phyloP scores from a whole-genome alignment of 2,329 filamentous ascomycete species.

The Neoscytalidium dimidiatum region DNA sequence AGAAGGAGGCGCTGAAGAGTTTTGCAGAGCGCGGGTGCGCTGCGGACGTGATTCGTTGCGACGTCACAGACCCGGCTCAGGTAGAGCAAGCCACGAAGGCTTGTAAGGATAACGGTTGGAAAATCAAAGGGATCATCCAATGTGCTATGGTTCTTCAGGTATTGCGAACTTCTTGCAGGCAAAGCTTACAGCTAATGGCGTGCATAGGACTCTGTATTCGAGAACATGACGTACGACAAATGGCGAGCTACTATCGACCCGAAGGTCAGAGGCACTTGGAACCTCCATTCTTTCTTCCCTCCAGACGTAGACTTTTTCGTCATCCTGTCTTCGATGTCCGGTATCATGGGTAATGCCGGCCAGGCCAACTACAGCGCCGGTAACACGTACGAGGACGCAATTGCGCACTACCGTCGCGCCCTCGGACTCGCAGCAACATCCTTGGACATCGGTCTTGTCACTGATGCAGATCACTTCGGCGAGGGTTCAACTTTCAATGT shows the following conservation, averaged over 20 bases:
- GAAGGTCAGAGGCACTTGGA: slow-evolving; percentile 38
- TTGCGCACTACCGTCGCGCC: slow-evolving; percentile 23
- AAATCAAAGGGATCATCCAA: slow-evolving; percentile 33
- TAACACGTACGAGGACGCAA: slow-evolving; percentile 24
- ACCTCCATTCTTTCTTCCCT: slow-evolving; percentile 27
- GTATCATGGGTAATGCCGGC: slow-evolving; percentile 24
- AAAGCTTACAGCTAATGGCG: too few species aligned
- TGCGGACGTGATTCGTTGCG: too few species aligned
- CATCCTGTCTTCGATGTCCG: slow-evolving; percentile 26
- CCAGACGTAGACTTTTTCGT: slow-evolving; percentile 28
- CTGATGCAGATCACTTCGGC: slow-evolving; percentile 25
- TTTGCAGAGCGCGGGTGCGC: not conserved
- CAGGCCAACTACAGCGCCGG: slow-evolving; percentile 27
- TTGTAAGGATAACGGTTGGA: not conserved
- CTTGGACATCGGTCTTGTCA: slow-evolving; percentile 37
- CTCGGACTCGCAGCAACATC: slow-evolving; percentile 42
- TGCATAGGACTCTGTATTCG: not conserved
- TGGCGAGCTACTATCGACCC: slow-evolving; percentile 21
- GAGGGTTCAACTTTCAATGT: slow-evolving; percentile 20
- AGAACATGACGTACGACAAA: slow-evolving; percentile 20
- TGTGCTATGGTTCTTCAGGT: slow-evolving; percentile 31
- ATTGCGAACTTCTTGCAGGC: not conserved
- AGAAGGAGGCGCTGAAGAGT: not conserved
- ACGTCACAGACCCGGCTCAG: not conserved
- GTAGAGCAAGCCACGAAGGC: not conserved